Base-by-base conservation (phyloP, 2,329 filamentous ascomycete genomes). In the Bipolaris bicolor region DNA sequence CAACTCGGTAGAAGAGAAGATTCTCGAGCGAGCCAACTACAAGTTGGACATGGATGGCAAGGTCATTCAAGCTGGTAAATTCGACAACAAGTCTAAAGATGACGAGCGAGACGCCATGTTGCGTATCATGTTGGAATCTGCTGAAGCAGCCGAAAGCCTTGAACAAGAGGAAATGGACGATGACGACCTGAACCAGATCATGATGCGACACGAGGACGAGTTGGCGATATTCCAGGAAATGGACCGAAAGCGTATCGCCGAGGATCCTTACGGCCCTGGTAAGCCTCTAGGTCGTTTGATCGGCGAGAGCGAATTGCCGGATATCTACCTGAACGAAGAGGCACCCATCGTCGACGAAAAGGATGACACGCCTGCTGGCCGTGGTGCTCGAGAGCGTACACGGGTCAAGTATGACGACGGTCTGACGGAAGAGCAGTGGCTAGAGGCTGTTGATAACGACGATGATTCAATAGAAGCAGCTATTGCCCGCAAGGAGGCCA, bases 31-130 rank as follows among this genome's bases (percentile, higher is more conserved):
- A 75, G 95, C 95, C 2, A 90, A 97, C 66, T 99, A 90, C 85
- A 99, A 99, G 84, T 86, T 99, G 64, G 94, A 98, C 77, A 97
- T 99, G 90, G 95, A 99, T 73, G 94, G 95, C 81, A 99, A 99
- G 79, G 93, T 99, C 74, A 99, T 99, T 68, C 95, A 99, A 76
- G 95, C 95, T 58, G 95, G 95, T 87, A 96, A 96, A 75, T 99
- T 99, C 80, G 95, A 99, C 69, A 98, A 99, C 81, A 99, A 98
- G 75, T 99, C 95, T 1, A 98, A 95, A 0, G 95, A 97, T 76
- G 96, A 96, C 52, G 95, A 99, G 78, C 91, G 95, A 83, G 95
- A 99, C 72, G 94, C 95, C 41, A 94, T 99, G 86, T 82, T 99
- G 67, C 88, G 95, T 70, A 96, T 96, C 47, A 87, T 99, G 72